These are phyloP conservation scores for Camptophora hylomeconis DNA, from an alignment of 2,329 filamentous ascomycete genomes.

Conservation along the genomic window DNA sequence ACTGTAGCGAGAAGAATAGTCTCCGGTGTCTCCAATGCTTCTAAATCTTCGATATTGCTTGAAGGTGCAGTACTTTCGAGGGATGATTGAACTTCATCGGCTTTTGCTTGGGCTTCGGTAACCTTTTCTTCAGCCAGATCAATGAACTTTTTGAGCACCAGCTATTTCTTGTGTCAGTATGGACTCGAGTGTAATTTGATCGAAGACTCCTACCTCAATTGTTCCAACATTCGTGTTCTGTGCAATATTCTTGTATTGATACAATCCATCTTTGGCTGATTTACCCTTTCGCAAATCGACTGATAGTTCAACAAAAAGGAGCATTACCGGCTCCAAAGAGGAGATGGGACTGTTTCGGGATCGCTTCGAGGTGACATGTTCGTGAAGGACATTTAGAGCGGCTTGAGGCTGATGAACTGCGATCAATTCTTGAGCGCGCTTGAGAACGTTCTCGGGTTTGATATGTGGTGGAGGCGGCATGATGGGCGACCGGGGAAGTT, in stretches of 20 bases:
- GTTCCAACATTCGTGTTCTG: constrained; percentile 98
- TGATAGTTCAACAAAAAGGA: constrained; percentile 90
- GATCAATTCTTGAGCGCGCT: constrained; percentile 97
- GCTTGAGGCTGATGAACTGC: constrained; percentile 88
- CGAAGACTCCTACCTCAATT: constrained; percentile 81
- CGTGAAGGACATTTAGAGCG: constrained; percentile 87
- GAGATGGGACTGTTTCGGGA: constrained; percentile 95
- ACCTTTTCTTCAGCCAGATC: constrained; percentile 94
- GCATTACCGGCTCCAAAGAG: constrained; percentile 94
- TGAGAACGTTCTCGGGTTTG: constrained; percentile 98
- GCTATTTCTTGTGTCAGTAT: constrained; percentile 30
- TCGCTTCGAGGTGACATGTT: constrained; percentile 97
- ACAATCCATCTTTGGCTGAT: constrained; percentile 93
- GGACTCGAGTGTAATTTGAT: too few species aligned
- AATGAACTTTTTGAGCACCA: constrained; percentile 96
- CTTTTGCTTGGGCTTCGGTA: constrained; percentile 86
- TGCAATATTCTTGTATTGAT: constrained; percentile 99
- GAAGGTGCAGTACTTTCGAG: constrained; percentile 63
- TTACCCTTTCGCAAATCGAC: constrained; percentile 98
- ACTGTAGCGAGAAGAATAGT: constrained; percentile 96
- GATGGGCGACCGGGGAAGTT: constrained; percentile 33
- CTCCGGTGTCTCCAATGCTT: constrained; percentile 94
- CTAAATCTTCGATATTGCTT: constrained; percentile 70
- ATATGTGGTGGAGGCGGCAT: constrained; percentile 95
- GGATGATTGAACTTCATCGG: constrained; percentile 82